Evolutionary conservation across 2,329 filamentous ascomycete species (phyloP).

Genomic region (Canariomyces notabilis): DNA sequence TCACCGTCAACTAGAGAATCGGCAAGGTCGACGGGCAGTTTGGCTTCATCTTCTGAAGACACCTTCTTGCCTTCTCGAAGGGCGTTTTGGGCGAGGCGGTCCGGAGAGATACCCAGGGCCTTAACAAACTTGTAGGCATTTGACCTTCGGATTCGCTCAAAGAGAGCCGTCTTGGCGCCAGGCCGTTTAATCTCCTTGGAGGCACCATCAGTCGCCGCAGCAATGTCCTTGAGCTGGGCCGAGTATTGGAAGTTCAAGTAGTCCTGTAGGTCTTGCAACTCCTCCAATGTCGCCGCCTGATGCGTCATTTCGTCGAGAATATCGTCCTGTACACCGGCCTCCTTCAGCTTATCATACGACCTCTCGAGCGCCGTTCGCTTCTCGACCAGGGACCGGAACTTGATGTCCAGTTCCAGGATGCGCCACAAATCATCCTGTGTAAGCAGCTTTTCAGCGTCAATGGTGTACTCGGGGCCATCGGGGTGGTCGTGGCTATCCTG

Average conservation of each 20-base stretch:
- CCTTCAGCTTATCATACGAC: constrained; percentile 68
- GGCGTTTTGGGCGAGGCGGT: constrained; percentile 83
- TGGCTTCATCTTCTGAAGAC: constrained; percentile 77
- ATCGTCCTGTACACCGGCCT: constrained; percentile 59
- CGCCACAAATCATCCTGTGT: constrained; percentile 94
- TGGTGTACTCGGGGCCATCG: constrained; percentile 66
- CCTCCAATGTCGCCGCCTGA: constrained; percentile 80
- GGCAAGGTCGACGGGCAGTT: constrained; percentile 79
- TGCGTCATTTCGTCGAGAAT: constrained; percentile 80
- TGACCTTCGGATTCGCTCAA: constrained; percentile 77
- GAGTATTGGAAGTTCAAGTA: constrained; percentile 94
- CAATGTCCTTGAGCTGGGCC: constrained; percentile 74
- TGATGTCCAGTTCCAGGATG: constrained; percentile 89
- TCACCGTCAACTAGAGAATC: constrained; percentile 69
- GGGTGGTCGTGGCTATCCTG: constrained; percentile 58
- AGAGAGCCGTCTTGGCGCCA: constrained; percentile 73
- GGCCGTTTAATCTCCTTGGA: constrained; percentile 70
- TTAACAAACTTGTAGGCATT: constrained; percentile 77
- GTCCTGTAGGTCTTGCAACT: constrained; percentile 93
- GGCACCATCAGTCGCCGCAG: constrained; percentile 53
- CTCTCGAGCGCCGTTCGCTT: constrained; percentile 82
- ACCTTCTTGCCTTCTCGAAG: constrained; percentile 72
- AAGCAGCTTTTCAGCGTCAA: constrained; percentile 79
- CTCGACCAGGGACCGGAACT: constrained; percentile 87
- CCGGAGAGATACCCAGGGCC: constrained; percentile 84